These are phyloP conservation scores for Boehmeria nivea DNA, from an alignment of 306 rosid genomes.

Conservation along the genomic window DNA sequence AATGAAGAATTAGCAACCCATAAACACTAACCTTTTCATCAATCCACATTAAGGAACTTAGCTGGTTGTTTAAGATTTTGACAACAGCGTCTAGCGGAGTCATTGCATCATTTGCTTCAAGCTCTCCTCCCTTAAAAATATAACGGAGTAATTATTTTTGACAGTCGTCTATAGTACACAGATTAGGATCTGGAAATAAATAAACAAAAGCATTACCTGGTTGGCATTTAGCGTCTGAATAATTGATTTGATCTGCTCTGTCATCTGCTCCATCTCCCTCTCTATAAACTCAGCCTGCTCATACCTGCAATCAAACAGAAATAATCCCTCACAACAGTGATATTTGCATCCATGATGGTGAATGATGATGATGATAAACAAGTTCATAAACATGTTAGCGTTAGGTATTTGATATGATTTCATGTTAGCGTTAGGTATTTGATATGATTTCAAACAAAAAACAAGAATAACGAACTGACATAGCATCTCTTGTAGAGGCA, in stretches of 20 bases:
- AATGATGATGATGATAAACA: background rate
- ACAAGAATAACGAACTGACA: conserved; percentile 47
- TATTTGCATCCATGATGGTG: background rate
- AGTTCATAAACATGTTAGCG: background rate
- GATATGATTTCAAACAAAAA: background rate
- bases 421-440: too few relatives aligned
- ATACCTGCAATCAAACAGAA: conserved; percentile 46
- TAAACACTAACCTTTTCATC: conserved; percentile 82
- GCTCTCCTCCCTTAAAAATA: conserved; percentile 78
- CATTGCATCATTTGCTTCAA: conserved; percentile 62
- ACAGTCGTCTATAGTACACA: background rate
- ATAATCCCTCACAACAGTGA: background rate
- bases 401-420: background rate
- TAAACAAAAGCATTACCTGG: conserved; percentile 54
- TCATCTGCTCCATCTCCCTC: conserved; percentile 92
- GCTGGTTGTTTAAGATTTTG: conserved; percentile 83
- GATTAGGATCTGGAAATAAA: background rate
- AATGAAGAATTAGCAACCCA: background rate
- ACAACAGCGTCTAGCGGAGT: conserved; percentile 86
- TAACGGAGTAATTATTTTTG: conserved; percentile 10
- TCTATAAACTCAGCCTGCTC: conserved; percentile 89
- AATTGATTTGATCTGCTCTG: conserved; percentile 83
- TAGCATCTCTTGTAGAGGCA: conserved; percentile 92
- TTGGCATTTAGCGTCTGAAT: conserved; percentile 78
- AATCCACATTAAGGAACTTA: conserved; percentile 91